Base-by-base conservation (phyloP, 164 flowering plant species). In the Piper longum region DNA sequence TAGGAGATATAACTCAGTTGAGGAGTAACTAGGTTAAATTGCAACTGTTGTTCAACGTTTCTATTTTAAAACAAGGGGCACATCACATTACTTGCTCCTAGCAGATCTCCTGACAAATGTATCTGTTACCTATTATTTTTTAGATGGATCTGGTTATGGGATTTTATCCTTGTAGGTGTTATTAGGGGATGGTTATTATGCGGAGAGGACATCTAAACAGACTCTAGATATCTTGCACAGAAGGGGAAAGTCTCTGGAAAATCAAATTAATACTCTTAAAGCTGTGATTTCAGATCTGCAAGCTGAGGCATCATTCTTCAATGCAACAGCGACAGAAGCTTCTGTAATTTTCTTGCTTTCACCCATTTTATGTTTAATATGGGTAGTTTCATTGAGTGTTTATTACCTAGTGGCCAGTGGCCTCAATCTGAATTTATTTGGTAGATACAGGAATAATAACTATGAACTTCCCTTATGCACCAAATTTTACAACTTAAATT, bases 151-250 rank as follows among this genome's bases (percentile, higher is more conserved):
- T 36, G 60, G 36, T 57, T 57, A 36, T 41, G 16, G 7, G 16
- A 43, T 56, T 41, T 26, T 57, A 58, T 11, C 14, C 11, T 48
- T 75, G 66, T 54, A 93, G 99, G 97, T 93, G 71, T 79, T 91
- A 18, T 56, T 93, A 18, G 99, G 99, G 63, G 99, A 90, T 73
- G 86, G 89, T 43, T 85, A 93, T 67, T 83, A 84, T 75, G 93
- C 76, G 0, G 91, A 93, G 41, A 75, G 93, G 70, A 83, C 96
- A 54, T 64, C 93, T 1, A 93, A 80, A 69, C 99, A 93, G 72
- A 88, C 97, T 41, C 64, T 71, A 56, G 97, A 87, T 57, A 87
- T 93, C 62, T 68, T 93, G 64, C 80, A 78, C 41, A 85, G 99
- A 74, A 81, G 99, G 79, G 95, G 86, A 48, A 81, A 83, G 55